phyloP scores from a whole-genome alignment of 192 early-diverging fungal genomes.

The Neocallimastix lanati region DNA sequence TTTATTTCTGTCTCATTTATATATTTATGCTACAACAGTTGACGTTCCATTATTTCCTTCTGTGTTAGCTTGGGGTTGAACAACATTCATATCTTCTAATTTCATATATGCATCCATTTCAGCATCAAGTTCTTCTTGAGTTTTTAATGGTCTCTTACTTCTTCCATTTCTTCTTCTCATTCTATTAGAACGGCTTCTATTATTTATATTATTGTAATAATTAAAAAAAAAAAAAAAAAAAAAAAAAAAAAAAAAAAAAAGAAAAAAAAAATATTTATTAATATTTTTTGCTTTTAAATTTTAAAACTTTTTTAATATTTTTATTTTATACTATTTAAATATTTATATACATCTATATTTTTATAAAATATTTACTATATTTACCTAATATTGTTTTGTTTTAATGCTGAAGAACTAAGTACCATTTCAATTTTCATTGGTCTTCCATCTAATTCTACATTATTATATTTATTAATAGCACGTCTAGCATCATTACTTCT shows the following conservation, averaged over 20 bases:
- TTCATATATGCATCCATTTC: neutral
- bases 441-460: neutral
- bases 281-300: too few species aligned
- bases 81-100: neutral
- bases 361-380: too few species aligned
- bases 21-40: neutral
- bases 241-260: too few species aligned
- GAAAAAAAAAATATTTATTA: too few species aligned
- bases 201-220: neutral
- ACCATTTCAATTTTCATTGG: neutral
- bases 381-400: too few species aligned
- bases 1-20: too few species aligned
- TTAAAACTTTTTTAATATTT: neutral
- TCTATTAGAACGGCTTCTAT: neutral
- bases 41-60: neutral
- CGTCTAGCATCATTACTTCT: neutral
- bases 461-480: neutral
- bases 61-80: neutral
- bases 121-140: neutral
- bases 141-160: neutral
- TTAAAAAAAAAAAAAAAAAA: neutral
- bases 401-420: neutral
- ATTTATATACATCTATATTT: too few species aligned
- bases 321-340: too few species aligned
- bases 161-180: neutral